Conservation (phyloP, 2,329 filamentous ascomycete species). For the Sclerotinia glacialis region DNA sequence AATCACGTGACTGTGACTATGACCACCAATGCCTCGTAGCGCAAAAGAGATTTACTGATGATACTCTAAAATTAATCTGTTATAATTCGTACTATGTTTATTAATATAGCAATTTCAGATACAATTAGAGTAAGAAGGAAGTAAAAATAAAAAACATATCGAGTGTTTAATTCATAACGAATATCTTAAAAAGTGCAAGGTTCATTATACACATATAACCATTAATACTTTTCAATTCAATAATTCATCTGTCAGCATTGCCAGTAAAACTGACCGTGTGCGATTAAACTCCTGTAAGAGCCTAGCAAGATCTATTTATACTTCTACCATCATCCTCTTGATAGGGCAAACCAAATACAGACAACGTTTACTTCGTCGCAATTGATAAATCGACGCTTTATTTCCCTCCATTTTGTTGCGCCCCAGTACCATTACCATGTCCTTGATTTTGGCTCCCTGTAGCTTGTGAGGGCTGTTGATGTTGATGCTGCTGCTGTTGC, state of each 20-base stretch:
- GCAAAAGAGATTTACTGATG: too few relatives aligned
- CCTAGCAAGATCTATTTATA: constrained; percentile 15
- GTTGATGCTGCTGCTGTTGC: constrained; percentile 39
- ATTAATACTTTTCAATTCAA: constrained; percentile 15
- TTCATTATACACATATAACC: background rate
- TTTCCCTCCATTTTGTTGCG: constrained; percentile 21
- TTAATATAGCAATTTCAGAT: background rate
- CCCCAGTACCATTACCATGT: constrained; percentile 24
- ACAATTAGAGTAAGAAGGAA: background rate
- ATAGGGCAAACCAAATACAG: background rate
- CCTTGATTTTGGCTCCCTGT: constrained; percentile 4
- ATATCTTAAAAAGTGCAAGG: background rate
- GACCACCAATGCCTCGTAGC: too few relatives aligned
- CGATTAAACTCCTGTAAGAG: constrained; percentile 11
- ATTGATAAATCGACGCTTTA: constrained; percentile 7
- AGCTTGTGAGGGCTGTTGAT: constrained; percentile 25
- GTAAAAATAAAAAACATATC: background rate
- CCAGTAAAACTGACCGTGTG: background rate
- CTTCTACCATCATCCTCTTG: constrained; percentile 16
- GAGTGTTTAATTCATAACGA: background rate
- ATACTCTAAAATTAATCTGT: too few relatives aligned
- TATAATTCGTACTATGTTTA: too few relatives aligned
- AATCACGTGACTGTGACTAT: too few relatives aligned
- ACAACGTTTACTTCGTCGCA: constrained; percentile 8
- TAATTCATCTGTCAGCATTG: constrained; percentile 1